phyloP scores from a whole-genome alignment of 257 asterid genomes.

The Scutellaria galericulata region DNA sequence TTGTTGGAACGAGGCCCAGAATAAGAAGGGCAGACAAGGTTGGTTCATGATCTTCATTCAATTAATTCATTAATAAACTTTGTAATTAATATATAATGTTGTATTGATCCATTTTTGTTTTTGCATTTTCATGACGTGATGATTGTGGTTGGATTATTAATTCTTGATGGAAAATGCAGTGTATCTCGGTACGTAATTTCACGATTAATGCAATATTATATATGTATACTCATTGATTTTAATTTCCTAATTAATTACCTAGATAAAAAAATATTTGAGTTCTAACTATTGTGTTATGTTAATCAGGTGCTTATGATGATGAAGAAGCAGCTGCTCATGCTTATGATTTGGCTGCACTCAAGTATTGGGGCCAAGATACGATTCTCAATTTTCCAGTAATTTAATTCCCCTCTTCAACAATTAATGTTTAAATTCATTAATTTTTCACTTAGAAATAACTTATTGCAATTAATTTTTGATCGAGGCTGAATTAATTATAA shows the following conservation, averaged over 20 bases:
- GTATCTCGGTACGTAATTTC: conserved; percentile 67
- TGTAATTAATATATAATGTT: not conserved
- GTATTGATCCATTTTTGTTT: not conserved
- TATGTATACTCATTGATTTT: not conserved
- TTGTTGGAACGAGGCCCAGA: conserved; percentile 90
- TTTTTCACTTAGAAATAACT: not conserved
- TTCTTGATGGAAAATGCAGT: conserved; percentile 53
- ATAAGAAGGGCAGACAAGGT: conserved; percentile 98
- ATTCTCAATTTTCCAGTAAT: conserved; percentile 82
- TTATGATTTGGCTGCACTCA: conserved; percentile 88
- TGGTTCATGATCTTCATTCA: not conserved
- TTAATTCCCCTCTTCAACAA: not conserved
- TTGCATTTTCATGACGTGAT: conserved; percentile 24
- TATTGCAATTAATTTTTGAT: not conserved
- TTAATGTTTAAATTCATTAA: not conserved
- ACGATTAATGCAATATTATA: not conserved
- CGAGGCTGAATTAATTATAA: not conserved
- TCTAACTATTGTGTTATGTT: not conserved
- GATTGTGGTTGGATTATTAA: conserved; percentile 29
- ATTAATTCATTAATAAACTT: not conserved
- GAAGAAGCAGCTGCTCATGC: conserved; percentile 89
- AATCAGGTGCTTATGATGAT: conserved; percentile 80
- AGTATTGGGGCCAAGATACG: conserved; percentile 88
- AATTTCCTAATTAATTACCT: not conserved
- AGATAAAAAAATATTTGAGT: not conserved